A percentile compares a stretch with the other conserved stretches of the same genome.
Conservation (phyloP, 306 rosid species). For the Potentilla sterilis region DNA sequence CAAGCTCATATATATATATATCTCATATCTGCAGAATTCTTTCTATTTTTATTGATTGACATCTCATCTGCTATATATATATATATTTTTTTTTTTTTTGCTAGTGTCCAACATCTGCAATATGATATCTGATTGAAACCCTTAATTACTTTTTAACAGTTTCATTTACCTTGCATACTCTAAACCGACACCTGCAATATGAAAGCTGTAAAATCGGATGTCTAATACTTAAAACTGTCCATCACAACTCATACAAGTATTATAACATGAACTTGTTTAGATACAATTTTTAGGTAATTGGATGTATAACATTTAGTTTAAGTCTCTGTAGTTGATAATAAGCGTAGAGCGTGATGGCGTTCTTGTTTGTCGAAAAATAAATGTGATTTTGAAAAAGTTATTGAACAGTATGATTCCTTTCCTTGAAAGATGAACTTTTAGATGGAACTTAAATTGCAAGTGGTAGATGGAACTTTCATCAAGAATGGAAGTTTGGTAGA, state of each 20-base stretch:
- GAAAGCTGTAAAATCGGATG: not conserved
- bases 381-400: not conserved
- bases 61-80: too few species aligned
- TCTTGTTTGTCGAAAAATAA: not conserved
- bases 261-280: not conserved
- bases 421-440: conserved; percentile 13
- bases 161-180: not conserved
- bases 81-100: too few species aligned
- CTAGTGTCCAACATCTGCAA: conserved; percentile 7
- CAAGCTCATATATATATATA: conserved; percentile 8
- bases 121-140: not conserved
- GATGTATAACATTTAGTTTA: not conserved
- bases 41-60: too few species aligned
- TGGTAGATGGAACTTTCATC: not conserved
- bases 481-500: not conserved
- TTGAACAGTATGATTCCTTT: not conserved
- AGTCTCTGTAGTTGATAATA: not conserved
- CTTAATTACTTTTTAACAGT: not conserved
- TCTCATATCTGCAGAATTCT: too few species aligned
- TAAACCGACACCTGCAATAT: not conserved
- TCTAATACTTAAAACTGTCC: not conserved
- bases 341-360: not conserved
- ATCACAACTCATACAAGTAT: not conserved
- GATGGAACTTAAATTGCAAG: not conserved
- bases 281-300: not conserved